Base-by-base conservation (phyloP, 177 flowering plant genomes). In the Vitis hybrid region DNA sequence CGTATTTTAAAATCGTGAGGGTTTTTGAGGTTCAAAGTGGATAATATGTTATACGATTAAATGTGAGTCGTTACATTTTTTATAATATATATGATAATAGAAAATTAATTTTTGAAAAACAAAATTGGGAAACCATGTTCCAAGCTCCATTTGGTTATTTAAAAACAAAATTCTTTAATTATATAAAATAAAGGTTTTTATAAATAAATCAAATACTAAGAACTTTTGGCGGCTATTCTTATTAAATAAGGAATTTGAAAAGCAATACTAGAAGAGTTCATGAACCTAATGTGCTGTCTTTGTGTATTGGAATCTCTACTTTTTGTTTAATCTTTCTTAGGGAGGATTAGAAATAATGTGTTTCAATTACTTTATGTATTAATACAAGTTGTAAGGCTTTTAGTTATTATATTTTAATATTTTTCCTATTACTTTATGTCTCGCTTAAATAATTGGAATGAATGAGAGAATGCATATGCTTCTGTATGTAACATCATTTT, bases 211-310 rank as follows among this genome's bases (percentile, higher is more conserved):
- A 35, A 35, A 35, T 4, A 35, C 7, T 6, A 1, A 11, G 11
- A 30, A 20, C 61, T 21, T 3, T 21, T 58, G 30, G 21, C 24
- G 21, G 30, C 11, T 11, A 61, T 32, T 20, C n/a, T 8, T 5
- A 30, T 61, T 17, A 11, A 2, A 24, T 24, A 17, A 62, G 18
- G 35, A 24, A 35, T 4, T 9, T 57, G n/a, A 11, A 66, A 65
- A 61, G 9, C 4, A 4, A 64, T 35, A 7, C 1, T 60, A 11
- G 53, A 53, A 20, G 57, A 50, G 62, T 73, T 27, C 75, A 73
- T 67, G 75, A 67, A 73, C 71, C 75, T 66, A 18, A 27, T 53
- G 71, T 35, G 66, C 21, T 71, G 58, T 71, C 46, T 48, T 18
- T 24, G 9, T 61, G 55, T 13, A 68, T 32, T 32, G 66, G 71